These are phyloP conservation scores for Aspergillus candidus DNA, from an alignment of 2,329 filamentous ascomycete species.

Conservation along the genomic window DNA sequence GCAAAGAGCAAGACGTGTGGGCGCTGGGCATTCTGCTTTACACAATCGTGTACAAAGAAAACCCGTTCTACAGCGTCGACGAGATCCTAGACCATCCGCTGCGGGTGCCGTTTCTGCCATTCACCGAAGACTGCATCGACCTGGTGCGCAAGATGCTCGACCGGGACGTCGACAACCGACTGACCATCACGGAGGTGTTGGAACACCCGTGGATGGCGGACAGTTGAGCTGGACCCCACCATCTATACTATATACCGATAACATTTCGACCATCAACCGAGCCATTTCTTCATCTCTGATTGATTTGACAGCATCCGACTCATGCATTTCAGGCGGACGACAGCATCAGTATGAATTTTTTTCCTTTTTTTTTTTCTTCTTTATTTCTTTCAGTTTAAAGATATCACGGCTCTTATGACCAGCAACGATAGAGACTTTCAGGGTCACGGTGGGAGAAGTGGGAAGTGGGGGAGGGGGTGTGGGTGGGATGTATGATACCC, in stretches of 20 bases:
- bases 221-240: constrained; percentile 9
- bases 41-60: constrained; percentile 99
- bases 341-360: background rate
- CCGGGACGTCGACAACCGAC: constrained; percentile 73
- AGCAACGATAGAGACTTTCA: constrained; percentile 9
- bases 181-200: constrained; percentile 81
- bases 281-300: background rate
- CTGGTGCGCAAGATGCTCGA: constrained; percentile 88
- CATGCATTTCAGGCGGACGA: too few relatives aligned
- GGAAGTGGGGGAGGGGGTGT: background rate
- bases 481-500: too few relatives aligned
- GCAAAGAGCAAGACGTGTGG: constrained; percentile 98
- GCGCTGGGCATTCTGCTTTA: constrained; percentile 93
- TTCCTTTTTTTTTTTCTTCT: constrained; percentile 1
- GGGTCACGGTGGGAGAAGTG: constrained; percentile 4
- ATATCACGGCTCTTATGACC: constrained; percentile 9
- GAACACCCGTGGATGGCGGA: constrained; percentile 70
- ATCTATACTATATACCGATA: too few relatives aligned
- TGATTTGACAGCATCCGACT: background rate
- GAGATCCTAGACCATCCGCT: constrained; percentile 98
- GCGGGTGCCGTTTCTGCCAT: constrained; percentile 65
- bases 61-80: constrained; percentile 97
- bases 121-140: constrained; percentile 81
- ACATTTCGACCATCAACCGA: background rate
- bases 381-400: constrained; percentile 1